phyloP scores from a whole-genome alignment of 1,139 yeast species.

The Candida glucosophila region DNA sequence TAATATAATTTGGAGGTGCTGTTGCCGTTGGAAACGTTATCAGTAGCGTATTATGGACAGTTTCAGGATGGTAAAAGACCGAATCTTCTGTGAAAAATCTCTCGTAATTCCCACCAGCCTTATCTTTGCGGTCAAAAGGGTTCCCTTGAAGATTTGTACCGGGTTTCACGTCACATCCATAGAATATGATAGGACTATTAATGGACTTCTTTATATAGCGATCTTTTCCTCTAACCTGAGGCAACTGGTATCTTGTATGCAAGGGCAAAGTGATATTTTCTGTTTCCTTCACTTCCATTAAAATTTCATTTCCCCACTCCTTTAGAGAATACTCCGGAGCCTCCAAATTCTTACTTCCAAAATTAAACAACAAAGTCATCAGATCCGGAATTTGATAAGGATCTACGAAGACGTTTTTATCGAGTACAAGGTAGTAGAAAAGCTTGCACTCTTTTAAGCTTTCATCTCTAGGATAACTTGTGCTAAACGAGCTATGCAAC shows the following conservation, averaged over 20 bases:
- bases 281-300: slow-evolving; percentile 14
- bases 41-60: slow-evolving; percentile 4
- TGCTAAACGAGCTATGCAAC: slow-evolving; percentile 9
- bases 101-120: slow-evolving; percentile 29
- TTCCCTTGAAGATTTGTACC: slow-evolving; percentile 20
- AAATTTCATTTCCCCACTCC: slow-evolving; percentile 36
- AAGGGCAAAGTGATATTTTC: slow-evolving; percentile 12
- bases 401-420: slow-evolving; percentile 32
- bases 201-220: slow-evolving; percentile 3
- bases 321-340: slow-evolving; percentile 31
- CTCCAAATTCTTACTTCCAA: slow-evolving; percentile 32
- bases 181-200: slow-evolving; percentile 21
- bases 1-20: too few species aligned
- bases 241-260: slow-evolving; percentile 34
- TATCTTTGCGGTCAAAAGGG: slow-evolving; percentile 27
- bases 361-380: slow-evolving; percentile 16
- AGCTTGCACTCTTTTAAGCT: slow-evolving; percentile 24
- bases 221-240: slow-evolving; percentile 8
- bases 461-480: slow-evolving; percentile 12
- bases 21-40: slow-evolving; percentile 13
- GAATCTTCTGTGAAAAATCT: slow-evolving; percentile 33
- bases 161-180: slow-evolving; percentile 26
- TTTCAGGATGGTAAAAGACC: slow-evolving; percentile 27
- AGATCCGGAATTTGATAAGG: slow-evolving; percentile 27
- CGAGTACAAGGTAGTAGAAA: slow-evolving; percentile 24